phyloP scores from a whole-genome alignment of 768 basidiomycete genomes.

The Boletus patriciae region DNA sequence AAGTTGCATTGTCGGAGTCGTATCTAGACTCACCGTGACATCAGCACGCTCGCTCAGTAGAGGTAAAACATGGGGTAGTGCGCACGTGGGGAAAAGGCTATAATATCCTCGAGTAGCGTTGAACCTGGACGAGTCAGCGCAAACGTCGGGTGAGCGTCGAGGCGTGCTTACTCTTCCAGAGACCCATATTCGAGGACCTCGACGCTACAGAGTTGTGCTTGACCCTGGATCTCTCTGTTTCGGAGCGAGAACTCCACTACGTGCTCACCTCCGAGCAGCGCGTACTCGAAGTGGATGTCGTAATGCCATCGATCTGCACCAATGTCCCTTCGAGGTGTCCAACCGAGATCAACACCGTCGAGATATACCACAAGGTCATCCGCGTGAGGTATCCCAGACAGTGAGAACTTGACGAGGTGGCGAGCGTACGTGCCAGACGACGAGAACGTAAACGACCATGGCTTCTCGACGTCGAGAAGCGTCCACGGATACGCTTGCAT shows the following conservation, averaged over 20 bases:
- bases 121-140: constrained; percentile 47
- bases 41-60: not conserved
- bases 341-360: constrained; percentile 59
- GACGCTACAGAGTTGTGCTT: constrained; percentile 73
- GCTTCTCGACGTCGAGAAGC: constrained; percentile 55
- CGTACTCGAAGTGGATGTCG: constrained; percentile 46
- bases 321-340: constrained; percentile 51
- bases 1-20: constrained; percentile 54
- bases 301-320: constrained; percentile 79
- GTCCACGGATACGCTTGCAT: constrained; percentile 78
- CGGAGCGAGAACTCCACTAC: constrained; percentile 57
- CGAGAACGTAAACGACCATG: constrained; percentile 60
- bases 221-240: constrained; percentile 47
- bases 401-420: constrained; percentile 65
- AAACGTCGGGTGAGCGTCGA: not conserved
- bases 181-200: constrained; percentile 74
- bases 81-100: constrained; percentile 73
- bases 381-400: constrained; percentile 63
- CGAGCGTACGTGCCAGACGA: constrained; percentile 65
- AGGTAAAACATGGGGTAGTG: not conserved
- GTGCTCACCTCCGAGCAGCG: constrained; percentile 53
- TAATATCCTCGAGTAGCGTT: constrained; percentile 56
- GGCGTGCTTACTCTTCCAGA: constrained; percentile 49
- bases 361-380: constrained; percentile 57
- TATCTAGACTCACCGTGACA: constrained; percentile 41